Evolutionary conservation across 2,329 filamentous ascomycete species (phyloP), one percentile per base, ranked within the genome.

Genomic region (Penicillium paneum): DNA sequence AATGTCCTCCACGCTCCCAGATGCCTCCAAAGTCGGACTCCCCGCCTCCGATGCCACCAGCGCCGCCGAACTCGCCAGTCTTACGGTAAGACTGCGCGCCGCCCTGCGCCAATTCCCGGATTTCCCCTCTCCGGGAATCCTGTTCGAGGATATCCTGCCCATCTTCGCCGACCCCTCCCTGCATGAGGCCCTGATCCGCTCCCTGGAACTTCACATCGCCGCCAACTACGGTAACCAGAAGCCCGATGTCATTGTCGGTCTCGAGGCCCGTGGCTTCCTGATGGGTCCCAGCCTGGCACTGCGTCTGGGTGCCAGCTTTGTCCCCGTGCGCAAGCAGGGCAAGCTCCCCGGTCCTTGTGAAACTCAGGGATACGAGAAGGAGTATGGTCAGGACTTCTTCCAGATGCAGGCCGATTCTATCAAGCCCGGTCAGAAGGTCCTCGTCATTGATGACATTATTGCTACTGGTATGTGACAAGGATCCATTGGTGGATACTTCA

Each of bases 121-220:
- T 81, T 97, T 97, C 79, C 93, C 93, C 56, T 87, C 88, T 63
- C 86, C 89, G 42, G 93, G 94, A 74, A 93, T 99, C 71, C 82
- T 96, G 68, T 99, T 99, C 77, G 91, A 97, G 79, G 94, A 99
- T 73, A 97, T 99, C 77, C 87, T 99, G 75, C 94, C 94, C 58
- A 87, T 97, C 71, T 97, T 99, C 80, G 86, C 90, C 72, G 83
- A 91, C 70, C 85, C 87, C 52, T 71, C 74, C 48, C 81, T 89
- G 58, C 93, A 97, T 78, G 80, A 83, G 64, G 82, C 85, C 52
- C 87, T 99, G 55, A 80, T 97, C 72, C 84, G 86, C 67, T 90
- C 91, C 45, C 88, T 97, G 64, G 89, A 96, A 76, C 81, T 97
- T 59, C 88, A 96, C 74, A 82, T 96, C 61, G 77, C 82, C 54